phyloP scores from a whole-genome alignment of 2,329 filamentous ascomycete genomes.

The Balansia obtecta region DNA sequence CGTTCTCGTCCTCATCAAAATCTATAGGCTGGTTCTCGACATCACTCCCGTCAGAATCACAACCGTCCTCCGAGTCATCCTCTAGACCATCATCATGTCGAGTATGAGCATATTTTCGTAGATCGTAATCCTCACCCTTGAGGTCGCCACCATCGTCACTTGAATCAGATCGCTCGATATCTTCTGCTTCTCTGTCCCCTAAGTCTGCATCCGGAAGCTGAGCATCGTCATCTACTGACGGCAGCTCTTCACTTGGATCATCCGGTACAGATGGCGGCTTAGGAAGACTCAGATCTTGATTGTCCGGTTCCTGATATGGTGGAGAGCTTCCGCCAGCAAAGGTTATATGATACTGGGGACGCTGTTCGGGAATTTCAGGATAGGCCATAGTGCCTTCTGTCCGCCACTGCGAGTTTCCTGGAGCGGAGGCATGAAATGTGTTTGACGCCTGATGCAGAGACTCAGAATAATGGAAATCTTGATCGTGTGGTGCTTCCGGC shows the following conservation, averaged over 20 bases:
- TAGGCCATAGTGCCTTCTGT: background rate
- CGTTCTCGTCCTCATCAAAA: slow-evolving; percentile 19
- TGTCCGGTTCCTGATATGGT: background rate
- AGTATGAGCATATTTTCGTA: slow-evolving; percentile 20
- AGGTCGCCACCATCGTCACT: slow-evolving; percentile 16
- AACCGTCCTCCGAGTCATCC: slow-evolving; percentile 8
- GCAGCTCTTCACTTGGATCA: background rate
- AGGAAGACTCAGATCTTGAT: background rate
- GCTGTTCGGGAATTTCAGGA: background rate
- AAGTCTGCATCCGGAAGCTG: background rate
- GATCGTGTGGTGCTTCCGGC: slow-evolving; percentile 7
- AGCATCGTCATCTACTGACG: background rate
- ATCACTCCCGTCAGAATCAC: slow-evolving; percentile 8
- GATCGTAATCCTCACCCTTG: slow-evolving; percentile 22
- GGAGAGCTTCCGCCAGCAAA: slow-evolving; percentile 1
- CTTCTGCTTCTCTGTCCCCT: background rate
- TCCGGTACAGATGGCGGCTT: background rate
- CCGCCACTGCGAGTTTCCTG: background rate
- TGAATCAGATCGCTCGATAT: slow-evolving; percentile 7
- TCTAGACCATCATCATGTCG: slow-evolving; percentile 18
- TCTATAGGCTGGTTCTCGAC: slow-evolving; percentile 13
- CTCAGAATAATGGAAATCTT: slow-evolving; percentile 7
- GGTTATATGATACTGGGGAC: background rate
- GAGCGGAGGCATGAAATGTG: background rate
- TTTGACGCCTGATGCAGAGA: background rate